Evolutionary conservation across 495 filamentous ascomycete genomes (phyloP), one percentile per base, ranked within the genome.

Genomic region (Penicillium macrosclerotiorum): DNA sequence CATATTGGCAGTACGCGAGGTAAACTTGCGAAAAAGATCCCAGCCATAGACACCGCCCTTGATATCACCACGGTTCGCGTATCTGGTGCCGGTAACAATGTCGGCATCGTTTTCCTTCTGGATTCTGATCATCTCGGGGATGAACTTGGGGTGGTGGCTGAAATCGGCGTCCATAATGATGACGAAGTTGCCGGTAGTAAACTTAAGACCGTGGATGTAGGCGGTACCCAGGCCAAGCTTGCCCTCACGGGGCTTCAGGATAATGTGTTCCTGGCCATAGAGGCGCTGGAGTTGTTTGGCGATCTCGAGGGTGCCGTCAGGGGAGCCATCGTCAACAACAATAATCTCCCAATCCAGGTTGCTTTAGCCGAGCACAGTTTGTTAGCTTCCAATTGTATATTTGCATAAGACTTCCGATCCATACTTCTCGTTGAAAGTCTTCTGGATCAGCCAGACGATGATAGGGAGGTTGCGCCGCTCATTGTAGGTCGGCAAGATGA

Each of bases 141-240:
- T 89, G 77, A 95, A 96, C 73, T 95, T 95, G 60, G 90, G 90
- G 72, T 98, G 93, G 75, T 98, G 94, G 61, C 82, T 88, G 81
- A 98, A 98, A 69, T 98, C 93, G 68, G 93, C 93, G 74, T 98
- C 93, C 93, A 98, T 97, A 77, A 98, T 98, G 75, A 98, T 88
- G 47, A 98, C 85, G 67, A 81, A 97, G 76, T 90, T 96, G 51
- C 93, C 93, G 17, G 82, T 88, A 26, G 75, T 84, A 62, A 83
- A 95, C 60, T 91, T 76, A 40, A 97, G 76, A 30, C 93, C 93
- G 65, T 98, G 91, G 32, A 97, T 87, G 73, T 98, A 98, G 8
- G 94, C 93, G 2, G 93, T 97, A 44, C 93, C 93, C 19, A 98
- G 82, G 13, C 94, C 94, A 30, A 98, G 86, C 74, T 98, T 97